A percentile compares a stretch with the other conserved stretches of the same genome.
These are phyloP conservation scores for Endoconidiophora laricicola DNA, from an alignment of 2,329 filamentous ascomycete genomes.

Conservation along the genomic window DNA sequence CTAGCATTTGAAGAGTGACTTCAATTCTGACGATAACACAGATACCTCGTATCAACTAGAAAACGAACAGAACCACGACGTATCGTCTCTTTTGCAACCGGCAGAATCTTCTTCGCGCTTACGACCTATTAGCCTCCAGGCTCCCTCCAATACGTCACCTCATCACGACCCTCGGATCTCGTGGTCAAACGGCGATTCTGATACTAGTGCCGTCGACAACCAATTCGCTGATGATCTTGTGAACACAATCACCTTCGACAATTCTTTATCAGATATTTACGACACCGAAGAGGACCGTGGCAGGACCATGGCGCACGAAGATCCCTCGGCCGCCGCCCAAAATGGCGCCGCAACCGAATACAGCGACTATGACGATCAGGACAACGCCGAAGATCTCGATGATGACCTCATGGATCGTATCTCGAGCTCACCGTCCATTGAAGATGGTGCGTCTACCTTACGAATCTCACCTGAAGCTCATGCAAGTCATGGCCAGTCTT, in stretches of 20 bases:
- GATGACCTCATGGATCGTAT: constrained; percentile 98
- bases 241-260: constrained; percentile 16
- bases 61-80: no score
- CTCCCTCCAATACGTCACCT: constrained; percentile 1
- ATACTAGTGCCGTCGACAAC: constrained; percentile 10
- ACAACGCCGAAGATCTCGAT: constrained; percentile 63
- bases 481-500: neutral
- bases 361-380: constrained; percentile 37
- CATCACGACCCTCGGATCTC: constrained; percentile 12
- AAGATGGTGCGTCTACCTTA: constrained; percentile 71
- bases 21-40: constrained; percentile 1
- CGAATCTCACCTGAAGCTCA: neutral
- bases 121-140: constrained; percentile 5
- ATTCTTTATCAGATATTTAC: constrained; percentile 17
- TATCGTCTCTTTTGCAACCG: no score
- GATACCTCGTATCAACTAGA: no score
- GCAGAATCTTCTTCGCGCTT: neutral
- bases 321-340: constrained; percentile 42
- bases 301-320: constrained; percentile 31
- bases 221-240: constrained; percentile 12
- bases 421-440: constrained; percentile 94
- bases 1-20: neutral
- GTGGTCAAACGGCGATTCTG: constrained; percentile 13
- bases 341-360: constrained; percentile 27
- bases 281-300: constrained; percentile 14